Evolutionary conservation across 2,329 filamentous ascomycete genomes (phyloP).

Genomic region (Paradendryphiella salina): DNA sequence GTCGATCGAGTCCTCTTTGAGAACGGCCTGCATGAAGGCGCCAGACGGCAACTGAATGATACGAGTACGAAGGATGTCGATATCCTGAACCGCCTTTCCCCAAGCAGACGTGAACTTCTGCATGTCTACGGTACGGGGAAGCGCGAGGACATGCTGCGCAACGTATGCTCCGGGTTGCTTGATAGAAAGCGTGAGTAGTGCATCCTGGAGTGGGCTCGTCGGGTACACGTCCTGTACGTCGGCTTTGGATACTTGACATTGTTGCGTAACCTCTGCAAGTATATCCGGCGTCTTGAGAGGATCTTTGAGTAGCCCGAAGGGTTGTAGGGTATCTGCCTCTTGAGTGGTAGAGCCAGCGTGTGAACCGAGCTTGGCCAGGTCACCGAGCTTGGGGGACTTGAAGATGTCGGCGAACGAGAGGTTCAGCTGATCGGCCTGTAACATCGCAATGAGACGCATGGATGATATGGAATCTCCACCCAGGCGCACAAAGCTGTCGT

Average conservation of each 20-base stretch:
- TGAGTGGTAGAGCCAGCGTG: constrained; percentile 1
- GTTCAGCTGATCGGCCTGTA: constrained; percentile 32
- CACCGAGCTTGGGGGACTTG: constrained; percentile 36
- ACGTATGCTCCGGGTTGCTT: constrained; percentile 55
- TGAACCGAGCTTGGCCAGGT: constrained; percentile 34
- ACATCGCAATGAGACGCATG: constrained; percentile 38
- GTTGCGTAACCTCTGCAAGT: constrained; percentile 26
- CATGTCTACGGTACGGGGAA: constrained; percentile 48
- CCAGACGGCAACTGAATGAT: constrained; percentile 35
- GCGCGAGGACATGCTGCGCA: constrained; percentile 50
- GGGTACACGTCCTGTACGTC: constrained; percentile 48
- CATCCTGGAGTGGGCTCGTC: constrained; percentile 51
- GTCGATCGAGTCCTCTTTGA: constrained; percentile 31
- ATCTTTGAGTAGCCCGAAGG: constrained; percentile 29
- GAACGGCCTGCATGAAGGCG: constrained; percentile 35
- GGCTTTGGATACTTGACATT: constrained; percentile 27
- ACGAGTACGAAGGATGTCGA: constrained; percentile 56
- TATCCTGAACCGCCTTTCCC: constrained; percentile 50
- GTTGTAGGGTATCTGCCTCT: constrained; percentile 17
- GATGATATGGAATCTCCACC: constrained; percentile 40
- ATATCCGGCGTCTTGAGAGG: constrained; percentile 17
- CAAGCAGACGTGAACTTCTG: constrained; percentile 53
- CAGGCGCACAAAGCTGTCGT: constrained; percentile 44
- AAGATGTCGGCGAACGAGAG: constrained; percentile 41
- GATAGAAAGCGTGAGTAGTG: constrained; percentile 53